These are phyloP conservation scores for Pseudovirgaria hyperparasitica DNA, from an alignment of 2,329 filamentous ascomycete species.

Conservation along the genomic window DNA sequence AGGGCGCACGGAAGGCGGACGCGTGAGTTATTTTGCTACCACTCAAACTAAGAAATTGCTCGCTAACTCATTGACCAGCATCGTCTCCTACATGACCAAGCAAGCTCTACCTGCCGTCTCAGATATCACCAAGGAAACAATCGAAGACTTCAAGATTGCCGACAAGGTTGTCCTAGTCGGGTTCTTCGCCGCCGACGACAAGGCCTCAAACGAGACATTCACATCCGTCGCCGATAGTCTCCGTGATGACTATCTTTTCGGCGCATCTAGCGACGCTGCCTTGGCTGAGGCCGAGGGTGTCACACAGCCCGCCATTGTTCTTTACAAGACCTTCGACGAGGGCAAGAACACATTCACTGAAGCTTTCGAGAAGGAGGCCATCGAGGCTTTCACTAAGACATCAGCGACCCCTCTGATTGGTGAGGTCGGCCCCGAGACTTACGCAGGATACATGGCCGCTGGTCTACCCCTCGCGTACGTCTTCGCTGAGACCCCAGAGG, in stretches of 20 bases:
- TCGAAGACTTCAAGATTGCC: conserved; percentile 93
- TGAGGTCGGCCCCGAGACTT: conserved; percentile 94
- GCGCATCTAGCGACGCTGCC: conserved; percentile 67
- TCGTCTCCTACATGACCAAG: conserved; percentile 91
- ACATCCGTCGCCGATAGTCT: conserved; percentile 59
- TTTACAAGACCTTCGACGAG: conserved; percentile 98
- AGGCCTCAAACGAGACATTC: conserved; percentile 80
- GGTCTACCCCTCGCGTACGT: conserved; percentile 93
- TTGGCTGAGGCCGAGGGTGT: conserved; percentile 86
- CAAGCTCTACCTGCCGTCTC: conserved; percentile 92
- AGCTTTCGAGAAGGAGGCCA: conserved; percentile 68
- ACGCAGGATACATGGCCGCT: conserved; percentile 85
- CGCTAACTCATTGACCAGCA: conserved; percentile 24
- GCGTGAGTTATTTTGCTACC: conserved; percentile 31
- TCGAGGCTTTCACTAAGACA: conserved; percentile 72
- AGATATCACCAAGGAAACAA: conserved; percentile 61
- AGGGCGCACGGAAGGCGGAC: conserved; percentile 78
- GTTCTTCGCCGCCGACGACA: conserved; percentile 70
- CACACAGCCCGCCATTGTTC: conserved; percentile 71
- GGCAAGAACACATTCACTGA: conserved; percentile 77
- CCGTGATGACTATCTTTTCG: conserved; percentile 88
- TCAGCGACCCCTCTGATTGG: conserved; percentile 82
- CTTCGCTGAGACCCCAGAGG: conserved; percentile 84
- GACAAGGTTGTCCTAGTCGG: conserved; percentile 94
- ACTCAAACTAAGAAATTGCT: background rate